Evolutionary conservation across 129 eudicot genomes (phyloP).

Genomic region (Solidago caesia): DNA sequence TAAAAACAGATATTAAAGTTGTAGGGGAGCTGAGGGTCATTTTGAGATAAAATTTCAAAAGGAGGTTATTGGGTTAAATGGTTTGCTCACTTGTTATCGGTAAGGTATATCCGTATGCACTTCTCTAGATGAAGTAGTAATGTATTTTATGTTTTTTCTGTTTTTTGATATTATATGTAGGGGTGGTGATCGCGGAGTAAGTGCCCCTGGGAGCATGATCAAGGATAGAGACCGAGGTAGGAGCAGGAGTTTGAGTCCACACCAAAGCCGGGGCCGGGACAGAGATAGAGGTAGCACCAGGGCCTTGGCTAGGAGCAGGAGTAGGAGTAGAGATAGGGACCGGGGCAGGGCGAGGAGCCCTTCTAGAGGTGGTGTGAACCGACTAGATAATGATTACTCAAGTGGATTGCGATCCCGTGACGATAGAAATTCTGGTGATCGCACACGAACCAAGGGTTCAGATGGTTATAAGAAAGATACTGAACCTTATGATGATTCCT

Average conservation of each 20-base stretch:
- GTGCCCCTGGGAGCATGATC: conserved; percentile 20
- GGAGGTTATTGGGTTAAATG: too few relatives aligned
- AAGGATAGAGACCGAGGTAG: conserved; percentile 34
- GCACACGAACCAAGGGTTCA: conserved; percentile 28
- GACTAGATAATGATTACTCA: conserved; percentile 22
- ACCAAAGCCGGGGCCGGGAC: conserved; percentile 40
- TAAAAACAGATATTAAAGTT: too few relatives aligned
- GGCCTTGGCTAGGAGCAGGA: conserved; percentile 39
- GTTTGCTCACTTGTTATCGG: not conserved
- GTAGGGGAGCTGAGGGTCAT: too few relatives aligned
- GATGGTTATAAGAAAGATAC: conserved; percentile 20
- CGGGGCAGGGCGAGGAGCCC: conserved; percentile 54
- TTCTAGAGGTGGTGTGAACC: conserved; percentile 28
- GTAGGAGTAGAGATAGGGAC: conserved; percentile 47
- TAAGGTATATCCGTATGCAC: not conserved
- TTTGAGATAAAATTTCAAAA: too few relatives aligned
- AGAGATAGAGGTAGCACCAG: conserved; percentile 47
- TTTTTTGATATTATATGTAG: conserved; percentile 27
- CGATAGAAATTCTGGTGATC: conserved; percentile 26
- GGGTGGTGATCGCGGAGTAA: conserved; percentile 14
- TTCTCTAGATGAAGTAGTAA: not conserved
- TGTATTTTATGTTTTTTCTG: conserved; percentile 14
- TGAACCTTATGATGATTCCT: conserved; percentile 10
- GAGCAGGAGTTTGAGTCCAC: conserved; percentile 38
- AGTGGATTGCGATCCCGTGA: conserved; percentile 29